phyloP scores from a whole-genome alignment of 768 basidiomycete genomes.

The Naganishia randhawae region DNA sequence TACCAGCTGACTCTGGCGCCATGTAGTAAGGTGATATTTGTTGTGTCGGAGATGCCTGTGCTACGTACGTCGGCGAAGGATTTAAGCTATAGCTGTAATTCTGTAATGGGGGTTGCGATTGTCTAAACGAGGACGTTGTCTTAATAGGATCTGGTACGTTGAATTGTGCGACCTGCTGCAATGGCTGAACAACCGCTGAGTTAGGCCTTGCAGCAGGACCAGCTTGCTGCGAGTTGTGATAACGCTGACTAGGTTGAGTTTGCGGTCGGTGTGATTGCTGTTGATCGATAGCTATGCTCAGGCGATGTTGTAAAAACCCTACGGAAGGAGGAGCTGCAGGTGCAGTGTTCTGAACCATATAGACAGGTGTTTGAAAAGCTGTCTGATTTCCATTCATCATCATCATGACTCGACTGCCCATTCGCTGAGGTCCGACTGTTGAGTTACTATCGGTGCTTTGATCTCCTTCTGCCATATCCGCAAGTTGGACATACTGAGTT shows the following conservation, averaged over 20 bases:
- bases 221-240: neutral
- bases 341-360: neutral
- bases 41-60: neutral
- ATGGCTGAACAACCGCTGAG: neutral
- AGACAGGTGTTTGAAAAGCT: neutral
- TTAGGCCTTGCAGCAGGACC: neutral
- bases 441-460: neutral
- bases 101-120: neutral
- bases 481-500: neutral
- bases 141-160: neutral
- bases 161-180: neutral
- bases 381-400: neutral
- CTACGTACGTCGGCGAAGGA: neutral
- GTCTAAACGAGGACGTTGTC: neutral
- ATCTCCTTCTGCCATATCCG: neutral
- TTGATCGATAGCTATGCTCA: neutral
- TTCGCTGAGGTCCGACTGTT: neutral
- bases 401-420: neutral
- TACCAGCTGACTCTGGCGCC: neutral
- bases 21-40: neutral
- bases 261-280: neutral
- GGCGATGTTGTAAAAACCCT: constrained; percentile 12
- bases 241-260: neutral
- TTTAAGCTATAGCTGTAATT: neutral
- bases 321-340: neutral